Conservation (phyloP, 176 grass and related monocot genomes). For the Musa acuminata region DNA sequence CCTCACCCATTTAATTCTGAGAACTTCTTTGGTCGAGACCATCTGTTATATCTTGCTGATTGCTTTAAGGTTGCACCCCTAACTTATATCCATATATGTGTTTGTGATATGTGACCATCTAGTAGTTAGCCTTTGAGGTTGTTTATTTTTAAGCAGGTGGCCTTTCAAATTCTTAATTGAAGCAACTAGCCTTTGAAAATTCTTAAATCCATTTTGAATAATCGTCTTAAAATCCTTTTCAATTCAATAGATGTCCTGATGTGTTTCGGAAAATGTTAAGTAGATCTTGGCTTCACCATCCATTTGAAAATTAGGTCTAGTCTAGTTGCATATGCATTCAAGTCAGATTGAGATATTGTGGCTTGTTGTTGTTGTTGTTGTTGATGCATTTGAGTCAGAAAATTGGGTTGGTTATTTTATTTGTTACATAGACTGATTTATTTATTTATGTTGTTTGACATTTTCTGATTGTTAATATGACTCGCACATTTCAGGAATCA, state of each 20-base stretch:
- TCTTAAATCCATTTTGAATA: background rate
- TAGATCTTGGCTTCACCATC: background rate
- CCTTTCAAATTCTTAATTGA: background rate
- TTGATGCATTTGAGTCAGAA: background rate
- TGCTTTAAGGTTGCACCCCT: conserved; percentile 74
- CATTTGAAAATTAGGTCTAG: background rate
- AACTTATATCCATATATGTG: background rate
- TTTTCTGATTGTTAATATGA: background rate
- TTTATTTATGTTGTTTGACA: background rate
- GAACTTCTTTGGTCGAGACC: conserved; percentile 51
- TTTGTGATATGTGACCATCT: conserved; percentile 4
- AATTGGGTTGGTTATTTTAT: background rate
- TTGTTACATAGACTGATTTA: background rate
- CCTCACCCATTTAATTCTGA: conserved; percentile 64
- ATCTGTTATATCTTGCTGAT: conserved; percentile 64
- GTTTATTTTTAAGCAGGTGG: background rate
- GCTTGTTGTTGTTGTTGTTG: too few relatives aligned
- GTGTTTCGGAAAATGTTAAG: background rate
- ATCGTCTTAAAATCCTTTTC: background rate
- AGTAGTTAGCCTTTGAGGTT: background rate
- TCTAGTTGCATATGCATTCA: too few relatives aligned
- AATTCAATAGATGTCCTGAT: background rate
- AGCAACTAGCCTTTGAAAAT: background rate
- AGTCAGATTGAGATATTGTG: too few relatives aligned
- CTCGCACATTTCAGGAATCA: conserved; percentile 49